Evolutionary conservation across 768 basidiomycete genomes (phyloP), one percentile per base, ranked within the genome.

Genomic region (Lactifluus hygrophoroides): DNA sequence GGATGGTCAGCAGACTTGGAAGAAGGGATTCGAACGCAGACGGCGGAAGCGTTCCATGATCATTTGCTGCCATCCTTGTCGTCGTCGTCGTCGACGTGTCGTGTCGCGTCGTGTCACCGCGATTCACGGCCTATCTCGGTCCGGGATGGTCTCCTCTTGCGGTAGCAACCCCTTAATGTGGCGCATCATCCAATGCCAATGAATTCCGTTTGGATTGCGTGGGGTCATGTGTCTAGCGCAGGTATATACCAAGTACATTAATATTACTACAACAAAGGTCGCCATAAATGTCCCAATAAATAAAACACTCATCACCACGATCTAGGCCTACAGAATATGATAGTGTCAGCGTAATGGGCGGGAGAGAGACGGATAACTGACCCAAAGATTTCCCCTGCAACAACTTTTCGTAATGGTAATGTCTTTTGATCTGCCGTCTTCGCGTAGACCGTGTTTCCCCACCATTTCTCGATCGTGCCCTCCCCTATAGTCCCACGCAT

Each of bases 21-120:
- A 88, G 67, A 4, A 88, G 77, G 28, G 70, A 73, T 47, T 84
- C 79, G 66, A 83, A 88, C 42, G 80, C 71, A 2, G 63, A 58
- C 13, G 61, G 52, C 21, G 62, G 63, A 23, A 62, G 52, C 0
- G 48, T 44, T 21, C 62, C 54, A 32, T 37, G 21, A 23, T 23
- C 42, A 23, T 43, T 9, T 11, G 10, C 42, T 43, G 19, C 10
- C 42, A 21, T 49, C n/a, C 42, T 27, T 34, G 4, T 30, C 9
- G 48, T 27, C 8, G 45, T 19, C 8, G 9, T 42, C 40, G 37
- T 42, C 11, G 46, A n/a, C 32, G 3, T 27, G n/a, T n/a, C n/a
- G n/a, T n/a, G n/a, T n/a, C n/a, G n/a, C n/a, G n/a, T n/a, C n/a
- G n/a, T 7, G 40, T 23, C 5, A 30, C 9, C 21, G 6, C 11